Conservation (phyloP, 768 basidiomycete species). For the Psilocybe cyanescens region DNA sequence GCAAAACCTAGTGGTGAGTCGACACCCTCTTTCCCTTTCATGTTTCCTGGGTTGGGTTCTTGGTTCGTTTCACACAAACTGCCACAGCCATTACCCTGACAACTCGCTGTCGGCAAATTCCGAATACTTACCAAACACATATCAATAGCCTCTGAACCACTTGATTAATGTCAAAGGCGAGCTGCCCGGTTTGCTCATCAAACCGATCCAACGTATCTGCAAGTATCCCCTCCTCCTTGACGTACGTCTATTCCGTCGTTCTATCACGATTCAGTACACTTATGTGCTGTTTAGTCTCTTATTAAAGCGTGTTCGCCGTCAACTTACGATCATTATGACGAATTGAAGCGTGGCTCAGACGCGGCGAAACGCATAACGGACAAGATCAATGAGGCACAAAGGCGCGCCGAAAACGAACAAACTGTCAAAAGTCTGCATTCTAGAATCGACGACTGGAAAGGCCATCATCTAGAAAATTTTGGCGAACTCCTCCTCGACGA, state of each 20-base stretch:
- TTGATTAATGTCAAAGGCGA: constrained; percentile 92
- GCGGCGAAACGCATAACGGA: constrained; percentile 93
- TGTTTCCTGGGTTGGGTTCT: constrained; percentile 12
- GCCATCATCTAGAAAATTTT: constrained; percentile 93
- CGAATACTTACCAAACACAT: constrained; percentile 44
- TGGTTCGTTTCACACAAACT: constrained; percentile 28
- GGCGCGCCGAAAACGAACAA: constrained; percentile 88
- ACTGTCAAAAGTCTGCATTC: constrained; percentile 85
- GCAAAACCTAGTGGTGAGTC: constrained; percentile 80
- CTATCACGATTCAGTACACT: constrained; percentile 8
- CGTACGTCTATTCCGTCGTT: constrained; percentile 49
- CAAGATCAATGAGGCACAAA: constrained; percentile 94
- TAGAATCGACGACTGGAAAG: constrained; percentile 99
- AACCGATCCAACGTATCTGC: constrained; percentile 97
- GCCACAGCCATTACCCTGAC: constrained; percentile 35
- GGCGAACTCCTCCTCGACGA: constrained; percentile 95
- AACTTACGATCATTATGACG: constrained; percentile 74
- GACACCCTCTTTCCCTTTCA: constrained; percentile 21
- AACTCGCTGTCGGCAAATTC: constrained; percentile 33
- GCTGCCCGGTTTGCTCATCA: constrained; percentile 95
- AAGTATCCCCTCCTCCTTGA: constrained; percentile 96
- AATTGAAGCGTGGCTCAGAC: constrained; percentile 81
- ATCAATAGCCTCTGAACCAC: constrained; percentile 73
- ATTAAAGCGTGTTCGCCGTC: constrained; percentile 68
- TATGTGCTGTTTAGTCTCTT: constrained; percentile 54